Evolutionary conservation across 2,329 filamentous ascomycete species (phyloP), one percentile per base, ranked within the genome.

Genomic region (Berkeleyomyces basicola): DNA sequence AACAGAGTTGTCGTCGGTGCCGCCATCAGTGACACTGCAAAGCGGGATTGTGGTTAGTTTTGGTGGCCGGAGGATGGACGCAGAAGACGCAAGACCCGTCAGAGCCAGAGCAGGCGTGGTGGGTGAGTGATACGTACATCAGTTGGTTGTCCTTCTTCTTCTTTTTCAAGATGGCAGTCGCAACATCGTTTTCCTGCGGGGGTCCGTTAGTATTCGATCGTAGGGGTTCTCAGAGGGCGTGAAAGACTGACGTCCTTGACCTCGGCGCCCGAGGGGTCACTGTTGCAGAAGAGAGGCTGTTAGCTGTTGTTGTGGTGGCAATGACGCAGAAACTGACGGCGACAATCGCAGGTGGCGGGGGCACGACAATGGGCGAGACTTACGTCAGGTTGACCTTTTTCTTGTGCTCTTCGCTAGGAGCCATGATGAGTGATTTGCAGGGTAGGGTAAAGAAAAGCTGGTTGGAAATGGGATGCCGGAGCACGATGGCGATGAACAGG

Each of bases 81-180:
- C 37, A 7, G 37, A 7, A 16, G 36, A 23, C 3, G 9, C 7
- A 44, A 44, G 42, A 46, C 4, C 3, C 11, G 43, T n/a, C 3
- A 46, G 5, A n/a, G 31, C 7, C 10, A 14, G 2, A 33, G 11
- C 4, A 2, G 10, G 49, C 4, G 49, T 37, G 37, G 51, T 16
- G 23, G 23, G 23, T 23, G 23, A 39, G 33, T 5, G 33, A 39
- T 69, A 75, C 86, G 74, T 81, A 95, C 90, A 99, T 95, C 74
- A 99, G 78, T 72, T 92, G 95, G 78, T 99, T 99, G 70, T 91
- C 91, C 89, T 99, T 99, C 91, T 99, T 99, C 87, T 99, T 99
- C 83, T 97, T 97, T 81, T 96, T 97, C 71, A 99, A 83, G 70
- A 99, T 99, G 69, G 93, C 93, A 55, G 93, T 99, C 61, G 93